phyloP scores from a whole-genome alignment of 331 rosid species.

The Telfairia occidentalis region DNA sequence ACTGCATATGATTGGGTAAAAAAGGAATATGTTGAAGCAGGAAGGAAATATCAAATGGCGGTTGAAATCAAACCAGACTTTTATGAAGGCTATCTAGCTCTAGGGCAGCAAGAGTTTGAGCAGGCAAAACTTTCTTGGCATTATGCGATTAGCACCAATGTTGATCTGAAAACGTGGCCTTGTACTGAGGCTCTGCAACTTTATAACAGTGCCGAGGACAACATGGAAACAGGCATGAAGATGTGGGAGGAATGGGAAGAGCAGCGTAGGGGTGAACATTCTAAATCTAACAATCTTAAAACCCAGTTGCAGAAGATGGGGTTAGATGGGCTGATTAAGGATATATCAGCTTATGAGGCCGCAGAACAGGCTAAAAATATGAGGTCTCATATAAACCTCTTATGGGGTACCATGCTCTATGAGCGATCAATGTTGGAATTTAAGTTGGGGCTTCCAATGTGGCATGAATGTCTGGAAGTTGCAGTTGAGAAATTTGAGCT shows the following conservation, averaged over 20 bases:
- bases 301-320: slow-evolving; percentile 34
- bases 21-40: slow-evolving; percentile 47
- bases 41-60: slow-evolving; percentile 58
- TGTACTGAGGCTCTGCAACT: slow-evolving; percentile 50
- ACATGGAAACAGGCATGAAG: slow-evolving; percentile 68
- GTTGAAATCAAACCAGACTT: slow-evolving; percentile 54
- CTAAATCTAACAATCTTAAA: slow-evolving; percentile 26
- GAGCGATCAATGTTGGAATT: slow-evolving; percentile 81
- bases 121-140: slow-evolving; percentile 80
- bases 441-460: slow-evolving; percentile 48
- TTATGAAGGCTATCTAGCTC: slow-evolving; percentile 61
- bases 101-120: slow-evolving; percentile 66
- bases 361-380: slow-evolving; percentile 37
- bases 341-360: slow-evolving; percentile 40
- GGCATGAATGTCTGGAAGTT: slow-evolving; percentile 63
- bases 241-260: slow-evolving; percentile 56
- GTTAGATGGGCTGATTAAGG: slow-evolving; percentile 29
- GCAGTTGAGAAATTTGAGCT: slow-evolving; percentile 70
- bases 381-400: slow-evolving; percentile 67
- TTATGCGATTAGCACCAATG: slow-evolving; percentile 44
- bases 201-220: slow-evolving; percentile 61
- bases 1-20: slow-evolving; percentile 49
- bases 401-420: slow-evolving; percentile 89
- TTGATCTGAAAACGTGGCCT: slow-evolving; percentile 40
- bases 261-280: slow-evolving; percentile 22